Evolutionary conservation across 1,139 yeast species (phyloP).

Genomic region (Saccharomyces hybrid): DNA sequence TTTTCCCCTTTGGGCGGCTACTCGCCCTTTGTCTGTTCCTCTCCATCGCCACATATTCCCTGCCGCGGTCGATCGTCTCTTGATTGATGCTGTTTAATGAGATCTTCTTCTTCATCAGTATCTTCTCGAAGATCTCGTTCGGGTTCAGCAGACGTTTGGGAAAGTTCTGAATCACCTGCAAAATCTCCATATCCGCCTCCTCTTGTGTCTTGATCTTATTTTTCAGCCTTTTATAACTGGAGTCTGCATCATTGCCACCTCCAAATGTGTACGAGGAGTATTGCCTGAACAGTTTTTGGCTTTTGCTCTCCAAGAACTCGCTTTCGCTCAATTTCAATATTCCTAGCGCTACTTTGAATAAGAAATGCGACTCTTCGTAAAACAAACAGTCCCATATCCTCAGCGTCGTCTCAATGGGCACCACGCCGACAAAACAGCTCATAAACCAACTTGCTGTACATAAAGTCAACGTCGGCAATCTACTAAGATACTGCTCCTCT

Average conservation of each 20-base stretch:
- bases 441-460: slow-evolving; percentile 97
- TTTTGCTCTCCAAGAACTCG: slow-evolving; percentile 7
- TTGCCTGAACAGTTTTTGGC: not conserved
- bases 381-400: slow-evolving; percentile 92
- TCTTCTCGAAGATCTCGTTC: slow-evolving; percentile 56
- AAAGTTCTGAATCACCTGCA: slow-evolving; percentile 75
- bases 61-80: slow-evolving; percentile 67
- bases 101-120: slow-evolving; percentile 62
- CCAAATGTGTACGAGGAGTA: slow-evolving; percentile 10
- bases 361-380: slow-evolving; percentile 81
- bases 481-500: slow-evolving; percentile 55
- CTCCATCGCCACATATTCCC: slow-evolving; percentile 64
- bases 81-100: slow-evolving; percentile 74
- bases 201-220: slow-evolving; percentile 12
- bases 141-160: slow-evolving; percentile 74
- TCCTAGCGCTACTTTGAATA: slow-evolving; percentile 75
- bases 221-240: not conserved
- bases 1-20: slow-evolving; percentile 9
- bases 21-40: slow-evolving; percentile 37
- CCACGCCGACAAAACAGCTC: slow-evolving; percentile 82
- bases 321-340: slow-evolving; percentile 64
- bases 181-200: slow-evolving; percentile 71
- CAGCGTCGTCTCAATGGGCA: slow-evolving; percentile 80
- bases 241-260: slow-evolving; percentile 6
- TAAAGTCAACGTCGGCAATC: slow-evolving; percentile 80